Evolutionary conservation across 176 grass and related monocot genomes (phyloP).

Genomic region (Lolium multiflorum): DNA sequence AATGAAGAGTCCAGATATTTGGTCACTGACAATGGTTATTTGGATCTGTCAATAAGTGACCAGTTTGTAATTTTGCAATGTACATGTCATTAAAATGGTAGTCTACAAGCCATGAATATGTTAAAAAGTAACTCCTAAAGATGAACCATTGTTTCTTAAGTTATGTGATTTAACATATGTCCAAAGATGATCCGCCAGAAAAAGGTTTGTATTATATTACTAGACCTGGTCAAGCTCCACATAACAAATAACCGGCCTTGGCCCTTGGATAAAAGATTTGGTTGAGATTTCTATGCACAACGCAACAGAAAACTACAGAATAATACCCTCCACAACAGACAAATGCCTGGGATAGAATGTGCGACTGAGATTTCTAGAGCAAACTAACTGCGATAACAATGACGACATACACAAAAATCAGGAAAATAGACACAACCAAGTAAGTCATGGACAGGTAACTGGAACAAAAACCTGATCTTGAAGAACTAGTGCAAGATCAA

Average conservation of each 20-base stretch:
- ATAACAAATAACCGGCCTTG: background rate
- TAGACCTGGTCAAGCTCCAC: conserved; percentile 1
- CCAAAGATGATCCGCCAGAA: background rate
- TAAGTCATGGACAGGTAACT: background rate
- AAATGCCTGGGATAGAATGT: background rate
- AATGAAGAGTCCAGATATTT: background rate
- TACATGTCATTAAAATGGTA: background rate
- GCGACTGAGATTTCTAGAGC: background rate
- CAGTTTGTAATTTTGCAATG: background rate
- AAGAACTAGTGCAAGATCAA: conserved; percentile 75
- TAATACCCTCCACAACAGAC: background rate
- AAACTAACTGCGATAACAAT: background rate
- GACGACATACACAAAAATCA: background rate
- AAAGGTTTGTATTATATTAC: background rate
- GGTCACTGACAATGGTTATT: background rate
- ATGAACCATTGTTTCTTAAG: background rate
- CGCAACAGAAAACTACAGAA: conserved; percentile 1
- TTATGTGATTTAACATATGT: background rate
- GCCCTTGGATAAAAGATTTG: background rate
- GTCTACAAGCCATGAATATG: background rate
- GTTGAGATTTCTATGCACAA: conserved; percentile 10
- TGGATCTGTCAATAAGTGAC: background rate
- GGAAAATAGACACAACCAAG: conserved; percentile 2
- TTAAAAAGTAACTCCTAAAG: background rate
- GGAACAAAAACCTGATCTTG: conserved; percentile 71